Evolutionary conservation across 768 basidiomycete species (phyloP).

Genomic region (Xerocomellus amylosporus): DNA sequence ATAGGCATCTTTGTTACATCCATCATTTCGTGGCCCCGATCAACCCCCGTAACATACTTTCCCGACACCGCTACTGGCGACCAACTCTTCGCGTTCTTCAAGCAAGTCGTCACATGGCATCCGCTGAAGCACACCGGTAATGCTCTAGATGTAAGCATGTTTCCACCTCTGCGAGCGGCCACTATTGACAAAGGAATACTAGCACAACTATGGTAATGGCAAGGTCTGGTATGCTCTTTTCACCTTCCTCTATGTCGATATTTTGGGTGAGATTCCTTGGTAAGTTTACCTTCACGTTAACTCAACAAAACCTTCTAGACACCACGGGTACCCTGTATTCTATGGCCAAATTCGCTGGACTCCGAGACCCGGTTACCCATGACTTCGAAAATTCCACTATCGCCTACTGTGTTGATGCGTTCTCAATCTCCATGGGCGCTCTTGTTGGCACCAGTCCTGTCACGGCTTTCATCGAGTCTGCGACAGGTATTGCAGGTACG

Average conservation of each 20-base stretch:
- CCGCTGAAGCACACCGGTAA: slow-evolving; percentile 60
- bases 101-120: slow-evolving; percentile 76
- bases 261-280: slow-evolving; percentile 54
- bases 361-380: slow-evolving; percentile 78
- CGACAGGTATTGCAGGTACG: slow-evolving; percentile 73
- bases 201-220: slow-evolving; percentile 59
- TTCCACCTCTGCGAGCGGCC: neutral
- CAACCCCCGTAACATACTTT: slow-evolving; percentile 77
- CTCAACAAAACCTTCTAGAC: slow-evolving; percentile 20
- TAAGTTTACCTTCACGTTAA: neutral
- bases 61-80: slow-evolving; percentile 69
- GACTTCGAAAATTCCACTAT: slow-evolving; percentile 84
- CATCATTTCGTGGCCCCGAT: slow-evolving; percentile 86
- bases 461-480: slow-evolving; percentile 79
- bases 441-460: slow-evolving; percentile 79
- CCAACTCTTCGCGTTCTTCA: slow-evolving; percentile 78
- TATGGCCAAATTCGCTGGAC: slow-evolving; percentile 89
- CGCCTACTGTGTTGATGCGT: slow-evolving; percentile 81
- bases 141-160: slow-evolving; percentile 55
- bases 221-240: slow-evolving; percentile 84
- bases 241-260: slow-evolving; percentile 89
- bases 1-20: slow-evolving; percentile 83
- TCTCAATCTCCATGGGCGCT: slow-evolving; percentile 78
- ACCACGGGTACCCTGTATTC: slow-evolving; percentile 76
- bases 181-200: slow-evolving; percentile 9